These are phyloP conservation scores for Coniochaeta pulveracea DNA, from an alignment of 2,329 filamentous ascomycete genomes.

Conservation along the genomic window DNA sequence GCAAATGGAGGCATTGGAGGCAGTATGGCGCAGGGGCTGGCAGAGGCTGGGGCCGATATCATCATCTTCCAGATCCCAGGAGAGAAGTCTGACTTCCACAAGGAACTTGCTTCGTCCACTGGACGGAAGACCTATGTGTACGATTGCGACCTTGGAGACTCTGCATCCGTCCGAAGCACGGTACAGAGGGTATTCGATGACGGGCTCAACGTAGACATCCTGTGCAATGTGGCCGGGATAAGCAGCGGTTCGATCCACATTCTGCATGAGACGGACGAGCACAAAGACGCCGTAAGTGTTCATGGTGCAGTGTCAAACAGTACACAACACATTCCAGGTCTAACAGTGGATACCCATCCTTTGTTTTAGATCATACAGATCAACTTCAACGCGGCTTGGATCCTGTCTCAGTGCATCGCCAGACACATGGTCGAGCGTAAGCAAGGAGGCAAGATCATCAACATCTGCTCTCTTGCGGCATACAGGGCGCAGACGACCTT, in stretches of 20 bases:
- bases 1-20: conserved; percentile 2
- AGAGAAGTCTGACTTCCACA: conserved; percentile 7
- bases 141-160: conserved; percentile 6
- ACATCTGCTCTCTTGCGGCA: conserved; percentile 9
- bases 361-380: conserved; percentile 6
- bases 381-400: conserved; percentile 8
- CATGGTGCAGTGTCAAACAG: not conserved
- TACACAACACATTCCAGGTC: not conserved
- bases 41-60: conserved; percentile 5
- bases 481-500: conserved; percentile 9
- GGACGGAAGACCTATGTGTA: conserved; percentile 4
- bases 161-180: conserved; percentile 3
- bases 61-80: conserved; percentile 9
- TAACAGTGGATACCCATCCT: not conserved
- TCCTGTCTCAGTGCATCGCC: conserved; percentile 7
- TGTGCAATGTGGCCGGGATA: conserved; percentile 11
- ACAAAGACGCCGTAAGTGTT: conserved; percentile 6
- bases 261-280: conserved; percentile 9
- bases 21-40: not conserved
- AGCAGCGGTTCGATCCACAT: conserved; percentile 9
- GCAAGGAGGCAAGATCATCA: conserved; percentile 11
- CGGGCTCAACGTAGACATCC: conserved; percentile 9
- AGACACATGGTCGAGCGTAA: conserved; percentile 8
- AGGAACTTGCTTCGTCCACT: conserved; percentile 4
- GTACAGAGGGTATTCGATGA: conserved; percentile 5